These are phyloP conservation scores for Fusarium verrucosum DNA, from an alignment of 2,329 filamentous ascomycete genomes.

Conservation along the genomic window DNA sequence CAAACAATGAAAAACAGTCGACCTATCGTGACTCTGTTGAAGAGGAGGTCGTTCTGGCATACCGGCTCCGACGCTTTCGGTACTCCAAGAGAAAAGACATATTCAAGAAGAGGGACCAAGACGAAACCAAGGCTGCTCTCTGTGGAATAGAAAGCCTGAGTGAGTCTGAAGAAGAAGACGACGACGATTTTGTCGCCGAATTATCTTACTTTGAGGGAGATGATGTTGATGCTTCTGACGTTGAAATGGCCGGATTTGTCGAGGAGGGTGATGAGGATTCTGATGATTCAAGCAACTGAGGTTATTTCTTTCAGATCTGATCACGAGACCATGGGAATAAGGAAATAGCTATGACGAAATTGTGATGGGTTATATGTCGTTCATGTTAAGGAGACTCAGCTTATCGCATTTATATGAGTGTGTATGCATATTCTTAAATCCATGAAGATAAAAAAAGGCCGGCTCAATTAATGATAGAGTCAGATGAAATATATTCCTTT, in stretches of 20 bases:
- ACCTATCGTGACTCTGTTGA: conserved; percentile 11
- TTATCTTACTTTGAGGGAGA: conserved; percentile 6
- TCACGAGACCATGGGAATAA: too few species aligned
- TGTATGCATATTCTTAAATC: neutral
- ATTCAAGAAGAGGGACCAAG: conserved; percentile 5
- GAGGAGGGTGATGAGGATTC: neutral
- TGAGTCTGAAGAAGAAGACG: neutral
- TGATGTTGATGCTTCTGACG: neutral
- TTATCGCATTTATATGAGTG: too few species aligned
- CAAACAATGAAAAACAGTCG: conserved; percentile 6
- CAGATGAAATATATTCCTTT: too few species aligned
- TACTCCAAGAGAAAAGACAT: conserved; percentile 20
- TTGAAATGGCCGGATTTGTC: conserved; percentile 3
- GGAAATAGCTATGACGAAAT: too few species aligned
- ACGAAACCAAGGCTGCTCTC: conserved; percentile 9
- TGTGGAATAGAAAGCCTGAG: neutral
- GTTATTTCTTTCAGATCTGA: neutral
- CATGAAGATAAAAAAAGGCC: neutral
- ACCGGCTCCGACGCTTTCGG: conserved; percentile 19
- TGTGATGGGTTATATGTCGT: too few species aligned
- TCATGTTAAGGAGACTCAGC: too few species aligned
- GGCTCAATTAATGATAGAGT: too few species aligned
- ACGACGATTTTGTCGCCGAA: neutral
- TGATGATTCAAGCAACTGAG: neutral
- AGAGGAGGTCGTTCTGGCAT: conserved; percentile 22